A percentile compares a stretch with the other conserved stretches of the same genome.
These are phyloP conservation scores for Solanum chilense DNA, from an alignment of 257 asterid genomes.

Conservation along the genomic window DNA sequence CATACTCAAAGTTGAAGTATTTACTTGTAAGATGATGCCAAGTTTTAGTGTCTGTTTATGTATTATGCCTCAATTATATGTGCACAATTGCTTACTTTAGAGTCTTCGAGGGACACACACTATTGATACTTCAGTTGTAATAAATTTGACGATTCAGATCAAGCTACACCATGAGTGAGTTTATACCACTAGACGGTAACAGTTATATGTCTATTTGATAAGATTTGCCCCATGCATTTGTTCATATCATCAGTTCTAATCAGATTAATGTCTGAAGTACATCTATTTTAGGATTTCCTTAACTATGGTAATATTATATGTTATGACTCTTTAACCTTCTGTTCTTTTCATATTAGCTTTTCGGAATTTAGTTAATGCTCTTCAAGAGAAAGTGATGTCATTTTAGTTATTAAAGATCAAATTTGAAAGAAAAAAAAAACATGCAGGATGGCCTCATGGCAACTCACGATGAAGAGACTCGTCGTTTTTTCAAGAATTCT, in stretches of 20 bases:
- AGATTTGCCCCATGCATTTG: neutral
- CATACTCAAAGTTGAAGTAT: neutral
- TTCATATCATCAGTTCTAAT: neutral
- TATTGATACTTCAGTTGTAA: neutral
- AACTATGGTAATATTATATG: neutral
- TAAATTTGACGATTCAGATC: neutral
- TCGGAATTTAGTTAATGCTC: neutral
- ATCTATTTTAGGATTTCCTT: neutral
- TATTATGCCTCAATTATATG: neutral
- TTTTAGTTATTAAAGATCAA: neutral
- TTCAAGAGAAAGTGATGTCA: neutral
- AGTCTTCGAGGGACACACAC: neutral
- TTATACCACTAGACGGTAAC: neutral
- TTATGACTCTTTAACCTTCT: neutral
- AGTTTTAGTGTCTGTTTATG: neutral
- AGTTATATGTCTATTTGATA: neutral
- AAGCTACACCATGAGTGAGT: neutral
- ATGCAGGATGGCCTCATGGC: slow-evolving; percentile 91
- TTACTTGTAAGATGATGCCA: neutral
- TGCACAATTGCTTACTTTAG: neutral
- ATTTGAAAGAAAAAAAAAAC: neutral
- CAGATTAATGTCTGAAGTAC: neutral
- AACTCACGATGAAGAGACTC: slow-evolving; percentile 98
- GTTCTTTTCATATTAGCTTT: neutral
- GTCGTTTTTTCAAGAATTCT: slow-evolving; percentile 81